Percentiles rank a stretch among this genome's conserved stretches.
Evolutionary conservation across 1,139 yeast genomes (phyloP).

Genomic region (Taphrina communis): DNA sequence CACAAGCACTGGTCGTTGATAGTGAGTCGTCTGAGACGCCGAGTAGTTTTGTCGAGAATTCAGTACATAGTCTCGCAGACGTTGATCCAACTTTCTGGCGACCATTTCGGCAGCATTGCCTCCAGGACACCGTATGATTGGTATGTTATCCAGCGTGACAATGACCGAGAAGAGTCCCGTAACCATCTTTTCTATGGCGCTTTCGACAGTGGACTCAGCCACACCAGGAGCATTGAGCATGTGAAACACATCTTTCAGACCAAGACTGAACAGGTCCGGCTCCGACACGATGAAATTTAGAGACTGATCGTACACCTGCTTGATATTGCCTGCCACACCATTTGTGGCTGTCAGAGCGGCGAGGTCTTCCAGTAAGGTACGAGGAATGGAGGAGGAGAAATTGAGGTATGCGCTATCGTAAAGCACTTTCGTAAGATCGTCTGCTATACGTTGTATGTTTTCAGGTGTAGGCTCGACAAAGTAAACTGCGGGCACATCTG

Average conservation of each 20-base stretch:
- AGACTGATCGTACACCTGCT: constrained; percentile 92
- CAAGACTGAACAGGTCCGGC: constrained; percentile 84
- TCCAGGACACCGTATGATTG: constrained; percentile 86
- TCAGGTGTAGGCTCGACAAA: constrained; percentile 85
- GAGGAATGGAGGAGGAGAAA: constrained; percentile 77
- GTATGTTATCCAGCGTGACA: constrained; percentile 72
- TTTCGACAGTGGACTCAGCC: constrained; percentile 74
- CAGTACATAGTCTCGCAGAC: constrained; percentile 70
- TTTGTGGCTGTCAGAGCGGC: constrained; percentile 74
- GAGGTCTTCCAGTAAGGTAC: constrained; percentile 83
- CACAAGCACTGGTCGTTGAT: constrained; percentile 72
- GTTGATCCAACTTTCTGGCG: constrained; percentile 82
- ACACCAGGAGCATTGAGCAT: constrained; percentile 72
- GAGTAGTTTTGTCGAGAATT: constrained; percentile 38
- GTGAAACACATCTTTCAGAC: constrained; percentile 68
- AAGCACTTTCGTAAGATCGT: constrained; percentile 73
- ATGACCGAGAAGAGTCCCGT: constrained; percentile 80
- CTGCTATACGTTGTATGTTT: constrained; percentile 69
- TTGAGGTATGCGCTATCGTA: constrained; percentile 83
- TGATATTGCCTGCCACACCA: constrained; percentile 66
- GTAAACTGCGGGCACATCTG: constrained; percentile 93
- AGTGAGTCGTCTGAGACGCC: constrained; percentile 50
- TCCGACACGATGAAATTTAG: constrained; percentile 90
- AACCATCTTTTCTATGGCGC: constrained; percentile 71
- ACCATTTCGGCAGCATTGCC: constrained; percentile 96